phyloP scores from a whole-genome alignment of 2,329 filamentous ascomycete species.

The Didymella sp. region DNA sequence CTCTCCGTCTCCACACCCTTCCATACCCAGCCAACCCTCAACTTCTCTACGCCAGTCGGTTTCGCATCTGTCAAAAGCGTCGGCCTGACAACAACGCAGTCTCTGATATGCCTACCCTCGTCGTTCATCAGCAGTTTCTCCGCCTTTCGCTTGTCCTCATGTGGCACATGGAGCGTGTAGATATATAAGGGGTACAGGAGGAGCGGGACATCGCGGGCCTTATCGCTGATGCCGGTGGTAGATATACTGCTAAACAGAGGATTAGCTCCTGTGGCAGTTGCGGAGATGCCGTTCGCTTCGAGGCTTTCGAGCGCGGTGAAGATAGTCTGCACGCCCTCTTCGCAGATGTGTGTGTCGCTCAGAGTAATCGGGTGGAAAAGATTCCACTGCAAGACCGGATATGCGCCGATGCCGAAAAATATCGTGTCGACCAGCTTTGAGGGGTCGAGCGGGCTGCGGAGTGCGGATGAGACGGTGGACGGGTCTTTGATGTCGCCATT shows the following conservation, averaged over 20 bases:
- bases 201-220: conserved; percentile 48
- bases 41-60: conserved; percentile 30
- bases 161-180: conserved; percentile 43
- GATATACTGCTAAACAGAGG: conserved; percentile 43
- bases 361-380: conserved; percentile 40
- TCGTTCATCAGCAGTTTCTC: conserved; percentile 41
- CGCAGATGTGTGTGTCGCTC: conserved; percentile 47
- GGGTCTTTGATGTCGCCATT: conserved; percentile 56
- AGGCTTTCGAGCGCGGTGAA: conserved; percentile 40
- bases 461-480: conserved; percentile 51
- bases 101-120: conserved; percentile 25
- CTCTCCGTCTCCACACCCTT: conserved; percentile 11
- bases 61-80: conserved; percentile 47
- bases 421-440: conserved; percentile 53
- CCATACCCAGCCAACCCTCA: conserved; percentile 47
- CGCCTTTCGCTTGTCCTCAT: conserved; percentile 52
- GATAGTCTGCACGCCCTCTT: conserved; percentile 39
- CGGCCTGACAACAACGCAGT: conserved; percentile 48
- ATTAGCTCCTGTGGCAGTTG: conserved; percentile 8
- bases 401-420: conserved; percentile 57
- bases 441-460: conserved; percentile 28
- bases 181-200: conserved; percentile 46
- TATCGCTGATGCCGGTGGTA: conserved; percentile 49
- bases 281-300: conserved; percentile 6
- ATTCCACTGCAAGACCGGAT: conserved; percentile 34